Evolutionary conservation across 1,284 basidiomycete species (phyloP), one percentile per base, ranked within the genome.

Genomic region (Apiotrichum sp.): DNA sequence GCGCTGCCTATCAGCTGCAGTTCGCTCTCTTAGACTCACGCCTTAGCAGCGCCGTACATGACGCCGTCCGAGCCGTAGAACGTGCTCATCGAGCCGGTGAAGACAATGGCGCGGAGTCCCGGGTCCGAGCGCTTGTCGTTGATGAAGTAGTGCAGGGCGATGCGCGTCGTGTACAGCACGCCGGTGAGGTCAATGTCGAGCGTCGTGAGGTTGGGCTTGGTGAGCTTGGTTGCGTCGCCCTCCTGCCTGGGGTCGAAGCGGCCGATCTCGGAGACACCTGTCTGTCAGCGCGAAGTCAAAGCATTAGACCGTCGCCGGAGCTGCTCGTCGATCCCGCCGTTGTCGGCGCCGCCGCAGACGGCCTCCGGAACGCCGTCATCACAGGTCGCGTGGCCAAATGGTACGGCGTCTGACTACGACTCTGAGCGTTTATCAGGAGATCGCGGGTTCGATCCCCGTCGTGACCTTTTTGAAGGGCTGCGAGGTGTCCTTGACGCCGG

Each of bases 121-220:
- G 50, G 40, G 32, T 61, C 53, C 2, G 6, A 16, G 14, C 59
- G 53, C 56, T 61, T 58, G 53, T 57, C 56, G 29, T 58, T 48
- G 32, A 22, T 11, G 31, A 55, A 58, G 56, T 61, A 50, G 53
- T 51, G 58, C 13, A 61, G 53, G 40, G 59, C 59, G 11, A 61
- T 53, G 44, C 59, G 53, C 4, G 54, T 51, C 13, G 59, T 61
- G 51, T 61, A 61, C 32, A 61, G 43, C 40, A 58, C 56, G 40
- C 50, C 59, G 11, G 48, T 51, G 36, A 61, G 51, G 53, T 61
- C 59, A 33, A 61, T 53, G 36, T 61, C 56, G 39, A 61, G 51
- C 35, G 59, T 61, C 35, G n/a, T 58, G 14, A 61, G 38, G 56
- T 61, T 58, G 11, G 59, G 59, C 50, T 36, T 48, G 10, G 55